Percentiles rank a stretch among this genome's conserved stretches.
Evolutionary conservation across 1,284 basidiomycete genomes (phyloP).

Genomic region (Cutaneotrichosporon dermatis): DNA sequence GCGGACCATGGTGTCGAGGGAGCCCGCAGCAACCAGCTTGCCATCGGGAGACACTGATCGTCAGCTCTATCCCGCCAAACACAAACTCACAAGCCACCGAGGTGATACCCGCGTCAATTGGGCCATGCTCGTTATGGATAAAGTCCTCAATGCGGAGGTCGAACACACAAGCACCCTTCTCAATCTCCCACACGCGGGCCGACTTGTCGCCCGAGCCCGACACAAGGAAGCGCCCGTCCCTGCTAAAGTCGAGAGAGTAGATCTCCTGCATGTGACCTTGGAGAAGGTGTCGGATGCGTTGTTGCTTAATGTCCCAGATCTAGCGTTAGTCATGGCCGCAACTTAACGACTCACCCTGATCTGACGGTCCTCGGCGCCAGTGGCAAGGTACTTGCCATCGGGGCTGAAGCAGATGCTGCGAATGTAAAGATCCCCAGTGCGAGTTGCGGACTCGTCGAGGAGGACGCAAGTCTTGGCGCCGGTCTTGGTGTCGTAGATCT

Average conservation of each 20-base stretch:
- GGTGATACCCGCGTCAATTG: slow-evolving; percentile 71
- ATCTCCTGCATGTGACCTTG: slow-evolving; percentile 86
- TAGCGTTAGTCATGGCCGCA: slow-evolving; percentile 37
- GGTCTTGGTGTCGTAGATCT: slow-evolving; percentile 84
- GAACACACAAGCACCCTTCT: slow-evolving; percentile 56
- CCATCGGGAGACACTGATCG: slow-evolving; percentile 70
- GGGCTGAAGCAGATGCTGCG: slow-evolving; percentile 79
- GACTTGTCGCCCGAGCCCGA: slow-evolving; percentile 86
- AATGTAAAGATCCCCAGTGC: slow-evolving; percentile 71
- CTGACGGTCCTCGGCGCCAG: slow-evolving; percentile 76
- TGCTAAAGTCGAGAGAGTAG: slow-evolving; percentile 81
- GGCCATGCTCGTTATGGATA: slow-evolving; percentile 53
- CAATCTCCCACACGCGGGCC: slow-evolving; percentile 82
- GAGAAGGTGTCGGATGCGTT: slow-evolving; percentile 66
- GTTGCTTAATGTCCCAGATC: slow-evolving; percentile 82
- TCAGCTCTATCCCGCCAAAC: not conserved
- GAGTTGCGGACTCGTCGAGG: slow-evolving; percentile 62
- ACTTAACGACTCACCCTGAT: slow-evolving; percentile 59
- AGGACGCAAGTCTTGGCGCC: slow-evolving; percentile 72
- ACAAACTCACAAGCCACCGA: slow-evolving; percentile 46
- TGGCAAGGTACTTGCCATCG: slow-evolving; percentile 72
- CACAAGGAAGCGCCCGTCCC: slow-evolving; percentile 75
- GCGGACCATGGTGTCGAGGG: slow-evolving; percentile 75
- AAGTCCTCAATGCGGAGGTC: slow-evolving; percentile 52
- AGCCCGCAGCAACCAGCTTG: slow-evolving; percentile 73